Conservation (phyloP, 2,329 filamentous ascomycete species). For the Cladosporium colombiae region DNA sequence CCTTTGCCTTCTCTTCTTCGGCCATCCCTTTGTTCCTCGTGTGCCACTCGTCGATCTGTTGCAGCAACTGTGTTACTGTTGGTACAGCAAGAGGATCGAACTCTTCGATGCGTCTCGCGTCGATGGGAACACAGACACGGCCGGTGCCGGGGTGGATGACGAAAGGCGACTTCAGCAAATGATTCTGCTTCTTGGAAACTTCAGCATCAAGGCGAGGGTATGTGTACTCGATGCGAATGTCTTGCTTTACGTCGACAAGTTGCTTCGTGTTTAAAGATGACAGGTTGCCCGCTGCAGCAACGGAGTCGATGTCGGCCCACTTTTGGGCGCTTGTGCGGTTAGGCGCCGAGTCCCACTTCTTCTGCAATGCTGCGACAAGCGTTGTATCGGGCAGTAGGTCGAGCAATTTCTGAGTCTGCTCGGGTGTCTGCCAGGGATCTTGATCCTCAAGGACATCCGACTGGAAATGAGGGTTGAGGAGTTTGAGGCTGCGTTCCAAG, state of each 20-base stretch:
- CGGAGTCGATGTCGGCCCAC: constrained; percentile 89
- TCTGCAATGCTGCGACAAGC: constrained; percentile 75
- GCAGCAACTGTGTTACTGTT: constrained; percentile 77
- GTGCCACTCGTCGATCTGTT: constrained; percentile 84
- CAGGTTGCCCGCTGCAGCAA: constrained; percentile 78
- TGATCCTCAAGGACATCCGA: constrained; percentile 78
- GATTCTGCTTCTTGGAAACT: constrained; percentile 96
- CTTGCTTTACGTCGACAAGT: constrained; percentile 87
- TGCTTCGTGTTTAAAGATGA: constrained; percentile 59
- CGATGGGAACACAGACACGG: constrained; percentile 92
- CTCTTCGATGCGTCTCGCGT: constrained; percentile 68
- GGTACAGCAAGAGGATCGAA: constrained; percentile 91
- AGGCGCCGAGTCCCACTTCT: constrained; percentile 88
- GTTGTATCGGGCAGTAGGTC: constrained; percentile 78
- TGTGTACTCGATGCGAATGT: constrained; percentile 95
- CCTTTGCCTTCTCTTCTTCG: constrained; percentile 47
- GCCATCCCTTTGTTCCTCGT: constrained; percentile 45
- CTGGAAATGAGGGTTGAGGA: constrained; percentile 82
- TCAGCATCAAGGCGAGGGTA: constrained; percentile 96
- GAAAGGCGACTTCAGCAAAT: constrained; percentile 95
- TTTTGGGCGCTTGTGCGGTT: constrained; percentile 75
- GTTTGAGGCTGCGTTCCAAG: constrained; percentile 78
- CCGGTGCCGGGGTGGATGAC: constrained; percentile 95
- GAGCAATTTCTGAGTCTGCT: constrained; percentile 75
- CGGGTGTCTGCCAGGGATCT: constrained; percentile 75